Percentiles rank a stretch among this genome's conserved stretches.
Conservation (phyloP, 2,329 filamentous ascomycete genomes). For the Boeremia lycopersici region DNA sequence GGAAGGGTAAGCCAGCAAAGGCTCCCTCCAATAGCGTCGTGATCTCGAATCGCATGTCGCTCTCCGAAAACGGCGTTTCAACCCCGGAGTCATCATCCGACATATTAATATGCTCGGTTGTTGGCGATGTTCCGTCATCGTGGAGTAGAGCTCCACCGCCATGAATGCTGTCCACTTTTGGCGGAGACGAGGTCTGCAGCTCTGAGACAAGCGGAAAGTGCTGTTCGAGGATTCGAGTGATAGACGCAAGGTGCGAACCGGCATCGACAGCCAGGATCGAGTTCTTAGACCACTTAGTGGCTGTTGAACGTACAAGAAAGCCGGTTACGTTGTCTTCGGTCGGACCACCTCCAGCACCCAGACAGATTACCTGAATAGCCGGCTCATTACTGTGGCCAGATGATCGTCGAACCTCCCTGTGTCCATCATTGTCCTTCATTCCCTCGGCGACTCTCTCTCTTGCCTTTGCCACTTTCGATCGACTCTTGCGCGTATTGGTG, state of each 20-base stretch:
- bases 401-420: constrained; percentile 44
- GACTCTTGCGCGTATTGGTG: neutral
- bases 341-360: constrained; percentile 88
- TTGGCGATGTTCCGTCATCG: constrained; percentile 34
- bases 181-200: constrained; percentile 15
- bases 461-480: neutral
- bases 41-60: constrained; percentile 50
- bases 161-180: constrained; percentile 24
- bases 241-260: constrained; percentile 85
- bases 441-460: constrained; percentile 23
- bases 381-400: constrained; percentile 45
- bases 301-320: constrained; percentile 82
- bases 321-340: constrained; percentile 89
- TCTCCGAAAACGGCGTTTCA: constrained; percentile 35
- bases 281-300: constrained; percentile 77
- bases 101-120: constrained; percentile 22
- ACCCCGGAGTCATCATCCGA: constrained; percentile 40
- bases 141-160: constrained; percentile 20
- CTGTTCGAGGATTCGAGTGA: constrained; percentile 75
- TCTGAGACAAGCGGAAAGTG: constrained; percentile 55
- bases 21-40: constrained; percentile 68
- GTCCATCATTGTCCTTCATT: constrained; percentile 51
- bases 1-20: constrained; percentile 78
- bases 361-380: constrained; percentile 57
- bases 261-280: constrained; percentile 93